phyloP scores from a whole-genome alignment of 257 asterid genomes.

The Handroanthus guayacan region DNA sequence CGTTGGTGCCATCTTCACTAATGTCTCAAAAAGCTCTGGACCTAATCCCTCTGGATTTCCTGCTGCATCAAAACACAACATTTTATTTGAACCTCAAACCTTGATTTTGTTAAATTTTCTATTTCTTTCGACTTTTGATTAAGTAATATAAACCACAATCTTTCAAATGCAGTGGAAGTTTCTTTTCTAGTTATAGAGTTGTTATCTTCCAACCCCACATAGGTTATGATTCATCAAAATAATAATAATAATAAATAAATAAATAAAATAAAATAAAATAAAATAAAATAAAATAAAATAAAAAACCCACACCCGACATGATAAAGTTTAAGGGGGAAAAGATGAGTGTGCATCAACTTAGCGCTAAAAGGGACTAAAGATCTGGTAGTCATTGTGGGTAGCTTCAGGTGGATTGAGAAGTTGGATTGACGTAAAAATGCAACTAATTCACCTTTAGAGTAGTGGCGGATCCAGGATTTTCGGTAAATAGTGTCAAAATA shows the following conservation, averaged over 20 bases:
- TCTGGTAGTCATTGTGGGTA: neutral
- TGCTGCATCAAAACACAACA: slow-evolving; percentile 36
- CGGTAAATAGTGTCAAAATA: too few species aligned
- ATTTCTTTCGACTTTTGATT: neutral
- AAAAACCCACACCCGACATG: neutral
- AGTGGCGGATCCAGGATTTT: too few species aligned
- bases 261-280: too few species aligned
- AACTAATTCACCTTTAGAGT: neutral
- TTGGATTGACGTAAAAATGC: neutral
- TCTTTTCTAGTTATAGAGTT: neutral
- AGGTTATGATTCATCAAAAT: neutral
- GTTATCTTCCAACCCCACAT: neutral
- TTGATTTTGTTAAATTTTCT: neutral
- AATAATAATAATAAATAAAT: too few species aligned
- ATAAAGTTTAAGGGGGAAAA: neutral
- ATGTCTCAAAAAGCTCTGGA: slow-evolving; percentile 86
- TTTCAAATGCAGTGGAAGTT: neutral
- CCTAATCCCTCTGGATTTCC: slow-evolving; percentile 90
- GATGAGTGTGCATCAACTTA: neutral
- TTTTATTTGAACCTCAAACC: too few species aligned
- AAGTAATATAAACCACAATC: slow-evolving; percentile 5
- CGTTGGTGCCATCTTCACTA: slow-evolving; percentile 97
- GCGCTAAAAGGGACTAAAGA: neutral
- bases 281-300: too few species aligned
- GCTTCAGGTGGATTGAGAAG: neutral